Evolutionary conservation across 2,329 filamentous ascomycete genomes (phyloP), one percentile per base, ranked within the genome.

Genomic region (Diplodia mutila): DNA sequence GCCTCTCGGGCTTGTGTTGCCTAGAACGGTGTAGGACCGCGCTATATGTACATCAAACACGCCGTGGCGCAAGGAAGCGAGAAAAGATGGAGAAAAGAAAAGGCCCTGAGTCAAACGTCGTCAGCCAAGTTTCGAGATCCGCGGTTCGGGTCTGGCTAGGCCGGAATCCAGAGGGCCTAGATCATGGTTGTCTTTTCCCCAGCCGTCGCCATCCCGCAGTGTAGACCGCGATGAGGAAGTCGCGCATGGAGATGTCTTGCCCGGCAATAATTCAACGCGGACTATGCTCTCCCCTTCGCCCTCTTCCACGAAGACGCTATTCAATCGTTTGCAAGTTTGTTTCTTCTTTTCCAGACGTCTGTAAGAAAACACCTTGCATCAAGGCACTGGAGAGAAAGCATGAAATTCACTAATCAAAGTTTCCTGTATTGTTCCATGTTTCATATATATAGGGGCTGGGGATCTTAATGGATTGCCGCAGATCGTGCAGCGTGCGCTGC

Each of bases 361-460:
- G 42, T 42, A 9, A 6, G 42, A 46, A 11, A 11, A n/a, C n/a
- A 21, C 18, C 18, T 9, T 46, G 18, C n/a, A 21, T 5, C 2
- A n/a, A 18, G 18, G 27, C 16, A n/a, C 14, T 1, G 18, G 5
- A 4, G 7, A 32, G 29, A 21, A 34, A 54, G 8, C 27, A 54
- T 2, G 12, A 37, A 11, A 25, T 29, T 29, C 14, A 42, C 23
- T 23, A 14, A 34, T 12, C 27, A 37, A 54, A 21, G n/a, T 25
- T 55, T 23, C 12, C 34, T 25, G 57, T 49, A 29, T 61, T 27
- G 57, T 61, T 61, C 46, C 57, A 61, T 34, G 57, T 61, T 61
- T 61, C 57, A 49, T 48, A 37, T 18, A 18, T 18, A 46, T 14
- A 37, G 11, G n/a, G 42, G n/a, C 42, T 18, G 42, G 42, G 11